Evolutionary conservation across 306 rosid species (phyloP).

Genomic region (Elaeagnus macrophylla): DNA sequence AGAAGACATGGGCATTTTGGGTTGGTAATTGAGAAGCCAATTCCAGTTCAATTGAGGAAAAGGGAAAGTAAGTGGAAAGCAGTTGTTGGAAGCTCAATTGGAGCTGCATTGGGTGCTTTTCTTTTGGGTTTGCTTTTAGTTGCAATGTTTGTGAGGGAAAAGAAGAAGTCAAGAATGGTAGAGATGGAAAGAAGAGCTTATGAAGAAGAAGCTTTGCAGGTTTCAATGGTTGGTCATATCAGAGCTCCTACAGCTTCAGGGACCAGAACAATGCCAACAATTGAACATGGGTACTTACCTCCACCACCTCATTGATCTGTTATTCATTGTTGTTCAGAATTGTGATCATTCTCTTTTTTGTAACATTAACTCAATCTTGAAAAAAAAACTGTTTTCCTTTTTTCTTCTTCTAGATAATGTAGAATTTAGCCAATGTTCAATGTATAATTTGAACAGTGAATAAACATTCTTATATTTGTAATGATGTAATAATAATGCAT

Average conservation of each 20-base stretch:
- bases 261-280: conserved; percentile 52
- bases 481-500: too few relatives aligned
- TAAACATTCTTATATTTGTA: too few relatives aligned
- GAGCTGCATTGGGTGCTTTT: conserved; percentile 75
- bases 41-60: conserved; percentile 31
- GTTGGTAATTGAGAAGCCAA: conserved; percentile 49
- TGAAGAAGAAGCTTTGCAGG: conserved; percentile 93
- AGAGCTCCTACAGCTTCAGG: conserved; percentile 75
- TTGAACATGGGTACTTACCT: conserved; percentile 28
- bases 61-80: conserved; percentile 70
- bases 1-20: conserved; percentile 83
- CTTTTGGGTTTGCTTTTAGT: conserved; percentile 72
- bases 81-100: conserved; percentile 69
- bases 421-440: too few relatives aligned
- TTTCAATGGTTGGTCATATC: conserved; percentile 95
- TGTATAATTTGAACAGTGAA: too few relatives aligned
- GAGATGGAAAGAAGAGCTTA: conserved; percentile 84
- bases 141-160: conserved; percentile 87
- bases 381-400: too few relatives aligned
- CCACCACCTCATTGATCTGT: conserved; percentile 10
- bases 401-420: too few relatives aligned
- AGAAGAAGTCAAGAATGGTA: conserved; percentile 78
- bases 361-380: conserved; percentile 25
- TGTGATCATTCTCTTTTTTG: conserved; percentile 26
- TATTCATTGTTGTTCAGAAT: not conserved